Percentiles rank a stretch among this genome's conserved stretches.
phyloP scores from a whole-genome alignment of 371 early-diverging fungal species.

The Lichtheimia hyalospora region DNA sequence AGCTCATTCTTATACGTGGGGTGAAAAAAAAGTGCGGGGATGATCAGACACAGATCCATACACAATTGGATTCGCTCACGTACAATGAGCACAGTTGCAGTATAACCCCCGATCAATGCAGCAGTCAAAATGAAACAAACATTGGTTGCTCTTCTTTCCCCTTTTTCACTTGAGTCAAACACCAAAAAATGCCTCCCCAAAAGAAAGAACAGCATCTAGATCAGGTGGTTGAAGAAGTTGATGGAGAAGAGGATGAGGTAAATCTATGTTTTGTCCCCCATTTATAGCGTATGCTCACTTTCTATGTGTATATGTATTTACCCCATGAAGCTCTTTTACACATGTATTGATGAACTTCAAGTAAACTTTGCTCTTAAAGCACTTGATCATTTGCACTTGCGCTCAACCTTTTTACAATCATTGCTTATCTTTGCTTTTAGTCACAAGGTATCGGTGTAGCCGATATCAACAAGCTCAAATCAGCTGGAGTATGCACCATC shows the following conservation, averaged over 20 bases:
- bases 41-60: no score
- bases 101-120: no score
- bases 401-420: no score
- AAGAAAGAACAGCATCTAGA: slow-evolving; percentile 1
- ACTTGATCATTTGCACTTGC: no score
- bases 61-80: no score
- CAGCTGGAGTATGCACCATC: slow-evolving; percentile 81
- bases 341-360: slow-evolving; percentile 49
- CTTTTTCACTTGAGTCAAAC: not conserved
- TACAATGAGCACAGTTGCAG: no score
- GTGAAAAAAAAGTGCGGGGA: no score
- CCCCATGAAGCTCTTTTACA: slow-evolving; percentile 38
- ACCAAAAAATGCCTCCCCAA: slow-evolving; percentile 3
- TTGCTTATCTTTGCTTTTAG: not conserved
- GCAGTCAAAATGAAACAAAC: no score
- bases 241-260: not conserved
- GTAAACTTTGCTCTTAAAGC: slow-evolving; percentile 6
- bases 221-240: slow-evolving; percentile 6
- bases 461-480: slow-evolving; percentile 84
- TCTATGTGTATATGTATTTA: not conserved
- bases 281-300: no score
- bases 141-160: not conserved
- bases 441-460: slow-evolving; percentile 73
- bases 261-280: no score
- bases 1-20: no score